Evolutionary conservation across 2,329 filamentous ascomycete species (phyloP).

Genomic region (Ascochyta fabae): DNA sequence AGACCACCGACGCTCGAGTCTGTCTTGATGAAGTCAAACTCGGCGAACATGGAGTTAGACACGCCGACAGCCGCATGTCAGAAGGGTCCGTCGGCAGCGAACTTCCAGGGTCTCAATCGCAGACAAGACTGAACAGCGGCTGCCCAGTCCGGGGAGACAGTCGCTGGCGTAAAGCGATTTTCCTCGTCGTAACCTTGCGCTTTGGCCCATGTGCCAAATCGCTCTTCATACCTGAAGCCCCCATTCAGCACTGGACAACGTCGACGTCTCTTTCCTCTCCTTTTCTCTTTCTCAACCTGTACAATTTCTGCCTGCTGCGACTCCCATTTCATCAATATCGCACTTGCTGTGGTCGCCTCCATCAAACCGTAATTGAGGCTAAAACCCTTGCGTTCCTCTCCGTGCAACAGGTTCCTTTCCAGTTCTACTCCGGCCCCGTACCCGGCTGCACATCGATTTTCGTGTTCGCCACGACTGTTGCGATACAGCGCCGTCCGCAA

Average conservation of each 20-base stretch:
- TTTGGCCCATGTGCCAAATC: constrained; percentile 45
- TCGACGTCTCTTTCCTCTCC: constrained; percentile 33
- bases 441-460: constrained; percentile 39
- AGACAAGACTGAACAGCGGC: constrained; percentile 21
- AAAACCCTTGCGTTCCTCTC: constrained; percentile 39
- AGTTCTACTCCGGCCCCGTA: constrained; percentile 24
- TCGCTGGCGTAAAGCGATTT: constrained; percentile 40
- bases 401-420: constrained; percentile 33
- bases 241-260: constrained; percentile 29
- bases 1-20: not conserved
- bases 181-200: constrained; percentile 45
- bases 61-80: constrained; percentile 10
- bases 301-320: constrained; percentile 20
- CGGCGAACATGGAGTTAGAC: constrained; percentile 14
- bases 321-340: constrained; percentile 35
- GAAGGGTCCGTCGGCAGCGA: constrained; percentile 6
- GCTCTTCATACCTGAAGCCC: constrained; percentile 41
- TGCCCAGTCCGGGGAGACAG: constrained; percentile 20
- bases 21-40: not conserved
- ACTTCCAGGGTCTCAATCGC: constrained; percentile 24
- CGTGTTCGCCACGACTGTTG: constrained; percentile 42
- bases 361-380: constrained; percentile 36
- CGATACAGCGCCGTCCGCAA: constrained; percentile 31
- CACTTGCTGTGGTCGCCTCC: constrained; percentile 28
- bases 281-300: constrained; percentile 34